A percentile compares a stretch with the other conserved stretches of the same genome.
phyloP scores from a whole-genome alignment of 1,284 basidiomycete species.

The Veloporphyrellus conicus region DNA sequence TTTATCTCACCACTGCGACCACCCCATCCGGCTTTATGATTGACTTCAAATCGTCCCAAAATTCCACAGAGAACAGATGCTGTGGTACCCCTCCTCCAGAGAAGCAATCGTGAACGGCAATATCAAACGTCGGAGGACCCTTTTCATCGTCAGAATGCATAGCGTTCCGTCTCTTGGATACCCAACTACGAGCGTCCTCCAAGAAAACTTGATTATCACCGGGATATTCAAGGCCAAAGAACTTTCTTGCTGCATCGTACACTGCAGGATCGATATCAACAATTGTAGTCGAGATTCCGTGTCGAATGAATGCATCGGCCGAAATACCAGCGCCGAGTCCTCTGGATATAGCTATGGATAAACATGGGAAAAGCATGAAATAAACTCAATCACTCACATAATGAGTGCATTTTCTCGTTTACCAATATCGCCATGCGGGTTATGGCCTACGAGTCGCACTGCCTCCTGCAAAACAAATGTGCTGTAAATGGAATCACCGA shows the following conservation, averaged over 20 bases:
- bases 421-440: constrained; percentile 31
- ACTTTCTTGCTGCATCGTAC: constrained; percentile 73
- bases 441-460: constrained; percentile 58
- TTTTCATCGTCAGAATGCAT: constrained; percentile 31
- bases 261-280: constrained; percentile 87
- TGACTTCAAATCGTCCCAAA: constrained; percentile 69
- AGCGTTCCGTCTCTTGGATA: constrained; percentile 39
- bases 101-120: constrained; percentile 87
- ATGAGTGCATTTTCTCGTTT: constrained; percentile 55
- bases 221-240: constrained; percentile 72
- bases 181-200: constrained; percentile 71
- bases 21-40: constrained; percentile 70
- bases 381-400: constrained; percentile 50
- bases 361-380: neutral
- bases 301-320: constrained; percentile 65
- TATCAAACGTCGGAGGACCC: constrained; percentile 52
- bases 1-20: constrained; percentile 66
- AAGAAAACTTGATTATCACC: constrained; percentile 58
- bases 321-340: constrained; percentile 84
- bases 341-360: constrained; percentile 38
- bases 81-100: constrained; percentile 83
- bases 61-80: constrained; percentile 77
- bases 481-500: constrained; percentile 78
- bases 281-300: constrained; percentile 65
- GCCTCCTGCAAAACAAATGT: constrained; percentile 86